phyloP scores from a whole-genome alignment of 352 stramenopile species.

The Globisporangium okanoganense region DNA sequence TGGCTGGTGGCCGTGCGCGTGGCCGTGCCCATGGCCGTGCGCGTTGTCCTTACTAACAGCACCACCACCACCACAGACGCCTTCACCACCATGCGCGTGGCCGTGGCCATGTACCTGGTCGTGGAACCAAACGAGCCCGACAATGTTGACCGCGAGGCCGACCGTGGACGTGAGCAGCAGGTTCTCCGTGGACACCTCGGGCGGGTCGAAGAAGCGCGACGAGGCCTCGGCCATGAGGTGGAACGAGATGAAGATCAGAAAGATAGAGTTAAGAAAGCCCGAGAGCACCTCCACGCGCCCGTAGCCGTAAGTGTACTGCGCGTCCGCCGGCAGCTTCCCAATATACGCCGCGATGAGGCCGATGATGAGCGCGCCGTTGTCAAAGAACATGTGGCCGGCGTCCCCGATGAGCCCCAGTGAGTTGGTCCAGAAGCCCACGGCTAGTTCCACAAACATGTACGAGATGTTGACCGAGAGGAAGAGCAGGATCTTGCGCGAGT shows the following conservation, averaged over 20 bases:
- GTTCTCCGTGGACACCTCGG: slow-evolving; percentile 79
- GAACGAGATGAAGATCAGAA: slow-evolving; percentile 81
- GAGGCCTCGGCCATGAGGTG: slow-evolving; percentile 80
- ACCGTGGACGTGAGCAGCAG: slow-evolving; percentile 81
- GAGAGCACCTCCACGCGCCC: slow-evolving; percentile 84
- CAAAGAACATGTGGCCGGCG: slow-evolving; percentile 88
- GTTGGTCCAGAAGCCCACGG: slow-evolving; percentile 80
- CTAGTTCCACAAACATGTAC: slow-evolving; percentile 88
- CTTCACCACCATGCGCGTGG: slow-evolving; percentile 42
- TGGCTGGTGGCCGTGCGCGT: slow-evolving; percentile 13
- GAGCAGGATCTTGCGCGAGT: slow-evolving; percentile 77
- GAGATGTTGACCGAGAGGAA: slow-evolving; percentile 77
- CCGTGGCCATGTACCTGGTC: slow-evolving; percentile 80
- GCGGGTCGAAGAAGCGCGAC: slow-evolving; percentile 67
- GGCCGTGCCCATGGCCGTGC: slow-evolving; percentile 45
- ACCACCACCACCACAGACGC: slow-evolving; percentile 26
- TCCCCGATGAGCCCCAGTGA: slow-evolving; percentile 85
- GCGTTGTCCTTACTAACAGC: slow-evolving; percentile 22
- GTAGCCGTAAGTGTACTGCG: slow-evolving; percentile 83
- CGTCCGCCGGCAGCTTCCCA: slow-evolving; percentile 60
- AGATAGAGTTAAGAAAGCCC: slow-evolving; percentile 83
- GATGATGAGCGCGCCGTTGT: slow-evolving; percentile 84
- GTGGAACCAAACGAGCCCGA: slow-evolving; percentile 90
- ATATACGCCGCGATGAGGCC: slow-evolving; percentile 83
- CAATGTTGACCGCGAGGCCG: slow-evolving; percentile 81